These are phyloP conservation scores for Coleophoma eucalyptorum DNA, from an alignment of 2,329 filamentous ascomycete species.

Conservation along the genomic window DNA sequence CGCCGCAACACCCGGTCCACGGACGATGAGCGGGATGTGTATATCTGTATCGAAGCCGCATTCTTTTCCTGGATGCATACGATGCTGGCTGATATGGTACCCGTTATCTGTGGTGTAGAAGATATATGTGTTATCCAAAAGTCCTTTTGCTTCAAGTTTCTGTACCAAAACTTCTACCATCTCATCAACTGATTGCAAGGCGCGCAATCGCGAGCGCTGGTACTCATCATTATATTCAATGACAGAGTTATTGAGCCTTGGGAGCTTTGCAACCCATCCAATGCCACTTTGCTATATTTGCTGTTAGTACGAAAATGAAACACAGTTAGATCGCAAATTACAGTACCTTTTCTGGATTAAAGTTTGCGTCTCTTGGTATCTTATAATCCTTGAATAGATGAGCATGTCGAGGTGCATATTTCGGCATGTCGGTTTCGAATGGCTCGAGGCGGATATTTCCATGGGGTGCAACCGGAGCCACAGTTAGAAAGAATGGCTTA, in stretches of 20 bases:
- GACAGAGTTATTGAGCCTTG: slow-evolving; percentile 32
- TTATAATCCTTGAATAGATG: slow-evolving; percentile 53
- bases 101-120: slow-evolving; percentile 53
- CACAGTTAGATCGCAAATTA: slow-evolving; percentile 20
- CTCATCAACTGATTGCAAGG: slow-evolving; percentile 48
- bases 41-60: slow-evolving; percentile 44
- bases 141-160: slow-evolving; percentile 31
- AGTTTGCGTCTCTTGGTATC: slow-evolving; percentile 58
- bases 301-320: background rate
- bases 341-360: slow-evolving; percentile 52
- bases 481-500: slow-evolving; percentile 60
- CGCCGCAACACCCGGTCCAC: slow-evolving; percentile 47
- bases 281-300: slow-evolving; percentile 28
- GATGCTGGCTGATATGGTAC: slow-evolving; percentile 44
- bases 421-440: slow-evolving; percentile 36
- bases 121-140: slow-evolving; percentile 41
- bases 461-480: slow-evolving; percentile 64
- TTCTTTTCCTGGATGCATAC: slow-evolving; percentile 41
- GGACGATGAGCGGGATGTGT: slow-evolving; percentile 45
- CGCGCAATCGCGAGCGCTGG: slow-evolving; percentile 42
- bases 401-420: slow-evolving; percentile 54
- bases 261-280: slow-evolving; percentile 37
- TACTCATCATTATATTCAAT: slow-evolving; percentile 43
- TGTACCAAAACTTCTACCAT: slow-evolving; percentile 41
- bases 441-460: slow-evolving; percentile 31